phyloP scores from a whole-genome alignment of 805 yeast species.

The Myxozyma neglecta region DNA sequence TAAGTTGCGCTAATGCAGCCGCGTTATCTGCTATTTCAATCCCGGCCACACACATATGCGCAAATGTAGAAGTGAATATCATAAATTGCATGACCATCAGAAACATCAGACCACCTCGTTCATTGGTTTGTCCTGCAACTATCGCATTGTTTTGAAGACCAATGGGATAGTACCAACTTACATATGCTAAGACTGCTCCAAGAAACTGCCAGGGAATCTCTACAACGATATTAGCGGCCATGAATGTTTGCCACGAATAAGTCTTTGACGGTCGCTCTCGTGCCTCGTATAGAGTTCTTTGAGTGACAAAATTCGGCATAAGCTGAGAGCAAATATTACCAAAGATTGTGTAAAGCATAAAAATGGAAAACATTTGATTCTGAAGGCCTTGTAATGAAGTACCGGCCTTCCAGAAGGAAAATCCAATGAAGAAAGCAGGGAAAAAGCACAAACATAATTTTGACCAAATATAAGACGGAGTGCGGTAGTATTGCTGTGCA shows the following conservation, averaged over 20 bases:
- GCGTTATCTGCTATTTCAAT: conserved; percentile 34
- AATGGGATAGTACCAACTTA: conserved; percentile 60
- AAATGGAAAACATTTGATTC: conserved; percentile 75
- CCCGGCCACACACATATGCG: conserved; percentile 47
- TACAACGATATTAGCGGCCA: conserved; percentile 59
- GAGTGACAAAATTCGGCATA: conserved; percentile 59
- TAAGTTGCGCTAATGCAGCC: conserved; percentile 38
- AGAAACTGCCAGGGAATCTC: conserved; percentile 65
- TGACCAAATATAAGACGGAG: conserved; percentile 58
- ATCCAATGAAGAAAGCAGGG: conserved; percentile 63
- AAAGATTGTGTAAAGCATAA: conserved; percentile 63
- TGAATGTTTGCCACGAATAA: conserved; percentile 64
- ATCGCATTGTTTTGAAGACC: conserved; percentile 54
- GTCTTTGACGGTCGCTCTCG: conserved; percentile 74
- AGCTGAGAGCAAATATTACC: conserved; percentile 61
- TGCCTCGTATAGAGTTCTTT: conserved; percentile 67
- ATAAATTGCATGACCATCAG: conserved; percentile 27
- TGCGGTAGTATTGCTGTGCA: conserved; percentile 61
- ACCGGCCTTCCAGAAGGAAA: conserved; percentile 65
- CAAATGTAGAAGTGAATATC: conserved; percentile 55
- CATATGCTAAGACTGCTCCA: conserved; percentile 58
- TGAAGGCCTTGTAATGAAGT: conserved; percentile 68
- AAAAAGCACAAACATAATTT: conserved; percentile 53
- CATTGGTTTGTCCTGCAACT: conserved; percentile 45
- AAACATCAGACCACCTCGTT: conserved; percentile 51